Conservation (phyloP, 768 basidiomycete species). For the Hericium coralloides region DNA sequence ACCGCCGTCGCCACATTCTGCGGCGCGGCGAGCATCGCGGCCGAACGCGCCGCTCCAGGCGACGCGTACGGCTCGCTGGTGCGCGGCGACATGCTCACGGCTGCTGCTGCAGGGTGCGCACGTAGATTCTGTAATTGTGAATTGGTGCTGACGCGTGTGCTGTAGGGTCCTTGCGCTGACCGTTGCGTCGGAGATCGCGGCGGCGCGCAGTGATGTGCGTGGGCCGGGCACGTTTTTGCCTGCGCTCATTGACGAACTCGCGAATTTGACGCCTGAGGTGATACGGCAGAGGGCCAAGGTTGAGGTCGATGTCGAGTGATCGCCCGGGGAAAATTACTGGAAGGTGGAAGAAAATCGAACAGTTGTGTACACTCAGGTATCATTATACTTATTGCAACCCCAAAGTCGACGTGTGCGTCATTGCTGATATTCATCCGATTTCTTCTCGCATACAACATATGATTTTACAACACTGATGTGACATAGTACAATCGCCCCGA, state of each 20-base stretch:
- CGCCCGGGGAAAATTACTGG: not conserved
- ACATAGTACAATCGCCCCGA: no score
- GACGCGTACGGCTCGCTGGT: slow-evolving; percentile 38
- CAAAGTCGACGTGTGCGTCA: no score
- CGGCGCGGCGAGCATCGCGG: slow-evolving; percentile 48
- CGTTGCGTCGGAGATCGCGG: slow-evolving; percentile 54
- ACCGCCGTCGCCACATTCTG: slow-evolving; percentile 75
- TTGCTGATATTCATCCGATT: no score
- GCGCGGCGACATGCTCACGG: slow-evolving; percentile 71
- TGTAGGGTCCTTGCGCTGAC: slow-evolving; percentile 40
- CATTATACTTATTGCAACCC: no score
- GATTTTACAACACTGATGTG: no score
- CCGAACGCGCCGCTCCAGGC: slow-evolving; percentile 17
- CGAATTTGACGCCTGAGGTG: slow-evolving; percentile 30
- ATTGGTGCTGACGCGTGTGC: slow-evolving; percentile 18
- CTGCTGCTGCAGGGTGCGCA: slow-evolving; percentile 56
- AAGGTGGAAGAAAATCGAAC: no score
- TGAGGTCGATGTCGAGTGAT: slow-evolving; percentile 8
- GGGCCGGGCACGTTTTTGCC: slow-evolving; percentile 60
- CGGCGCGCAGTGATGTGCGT: slow-evolving; percentile 37
- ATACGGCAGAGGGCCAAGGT: slow-evolving; percentile 14
- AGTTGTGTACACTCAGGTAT: no score
- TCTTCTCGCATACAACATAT: no score
- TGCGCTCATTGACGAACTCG: slow-evolving; percentile 57
- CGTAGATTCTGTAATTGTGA: slow-evolving; percentile 25